These are phyloP conservation scores for Aspergillus alliaceus DNA, from an alignment of 2,329 filamentous ascomycete genomes.

Conservation along the genomic window DNA sequence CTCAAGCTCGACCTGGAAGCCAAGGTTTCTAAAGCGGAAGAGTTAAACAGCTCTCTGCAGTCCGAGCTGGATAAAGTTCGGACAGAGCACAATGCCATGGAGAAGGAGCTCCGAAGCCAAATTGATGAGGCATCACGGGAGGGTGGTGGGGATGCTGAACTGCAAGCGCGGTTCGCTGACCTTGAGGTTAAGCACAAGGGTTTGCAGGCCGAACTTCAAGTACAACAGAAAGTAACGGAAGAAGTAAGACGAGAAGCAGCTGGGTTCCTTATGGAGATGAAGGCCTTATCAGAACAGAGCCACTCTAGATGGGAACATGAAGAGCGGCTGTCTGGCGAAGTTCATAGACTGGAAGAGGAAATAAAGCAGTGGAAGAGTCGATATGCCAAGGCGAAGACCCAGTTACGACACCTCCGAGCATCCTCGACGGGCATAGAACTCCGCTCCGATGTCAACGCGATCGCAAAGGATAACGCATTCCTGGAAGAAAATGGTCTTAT, in stretches of 20 bases:
- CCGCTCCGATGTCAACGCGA: constrained; percentile 40
- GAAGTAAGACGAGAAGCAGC: constrained; percentile 84
- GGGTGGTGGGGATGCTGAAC: constrained; percentile 51
- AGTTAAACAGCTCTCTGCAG: constrained; percentile 75
- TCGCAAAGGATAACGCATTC: constrained; percentile 71
- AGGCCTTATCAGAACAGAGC: constrained; percentile 76
- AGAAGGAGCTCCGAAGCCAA: constrained; percentile 63
- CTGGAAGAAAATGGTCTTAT: constrained; percentile 73
- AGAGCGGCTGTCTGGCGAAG: constrained; percentile 71
- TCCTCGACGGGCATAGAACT: constrained; percentile 71
- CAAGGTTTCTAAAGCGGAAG: constrained; percentile 72
- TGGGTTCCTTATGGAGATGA: constrained; percentile 86
- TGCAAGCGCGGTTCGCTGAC: constrained; percentile 59
- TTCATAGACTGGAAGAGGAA: constrained; percentile 76
- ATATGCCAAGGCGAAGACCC: constrained; percentile 84
- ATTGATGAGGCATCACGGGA: constrained; percentile 47
- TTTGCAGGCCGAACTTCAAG: constrained; percentile 62
- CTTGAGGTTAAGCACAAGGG: constrained; percentile 65
- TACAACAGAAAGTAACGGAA: constrained; percentile 81
- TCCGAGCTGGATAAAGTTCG: constrained; percentile 74
- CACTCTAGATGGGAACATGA: constrained; percentile 78
- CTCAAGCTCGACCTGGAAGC: constrained; percentile 67
- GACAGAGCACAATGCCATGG: constrained; percentile 64
- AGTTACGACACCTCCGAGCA: constrained; percentile 76
- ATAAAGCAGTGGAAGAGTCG: constrained; percentile 87